These are phyloP conservation scores for Rosa hybrid DNA, from an alignment of 331 rosid genomes.

Conservation along the genomic window DNA sequence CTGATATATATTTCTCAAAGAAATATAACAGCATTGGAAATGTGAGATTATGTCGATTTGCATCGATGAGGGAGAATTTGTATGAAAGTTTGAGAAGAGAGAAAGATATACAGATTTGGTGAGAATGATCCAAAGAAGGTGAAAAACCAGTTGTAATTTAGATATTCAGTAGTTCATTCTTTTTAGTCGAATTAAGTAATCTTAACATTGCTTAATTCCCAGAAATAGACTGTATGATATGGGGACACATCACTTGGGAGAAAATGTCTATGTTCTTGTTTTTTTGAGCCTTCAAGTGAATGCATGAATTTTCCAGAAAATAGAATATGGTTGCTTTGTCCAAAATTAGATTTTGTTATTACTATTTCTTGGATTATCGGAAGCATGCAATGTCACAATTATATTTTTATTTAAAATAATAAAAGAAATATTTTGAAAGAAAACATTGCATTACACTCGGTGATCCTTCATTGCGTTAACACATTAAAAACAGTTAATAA, in stretches of 20 bases:
- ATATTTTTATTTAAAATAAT: not conserved
- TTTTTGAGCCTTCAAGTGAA: not conserved
- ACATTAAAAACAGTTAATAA: too few relatives aligned
- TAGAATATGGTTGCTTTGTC: not conserved
- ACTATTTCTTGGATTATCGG: not conserved
- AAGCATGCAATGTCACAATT: not conserved
- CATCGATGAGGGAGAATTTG: not conserved
- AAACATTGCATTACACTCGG: too few relatives aligned
- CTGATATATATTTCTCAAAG: not conserved
- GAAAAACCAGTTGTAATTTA: not conserved
- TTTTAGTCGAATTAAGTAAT: not conserved
- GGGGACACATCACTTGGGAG: conserved; percentile 7
- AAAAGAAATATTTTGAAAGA: not conserved
- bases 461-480: too few relatives aligned
- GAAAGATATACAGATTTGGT: not conserved
- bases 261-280: conserved; percentile 11
- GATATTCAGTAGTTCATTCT: not conserved
- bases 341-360: not conserved
- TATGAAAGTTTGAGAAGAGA: not conserved
- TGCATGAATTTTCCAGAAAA: conserved; percentile 14
- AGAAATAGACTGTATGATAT: not conserved
- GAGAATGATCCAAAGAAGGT: not conserved
- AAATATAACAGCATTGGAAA: not conserved
- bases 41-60: not conserved
- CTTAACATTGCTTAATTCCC: not conserved